A percentile compares a stretch with the other conserved stretches of the same genome.
Evolutionary conservation across 371 early-diverging fungal genomes (phyloP).

Genomic region (Blakeslea trispora): DNA sequence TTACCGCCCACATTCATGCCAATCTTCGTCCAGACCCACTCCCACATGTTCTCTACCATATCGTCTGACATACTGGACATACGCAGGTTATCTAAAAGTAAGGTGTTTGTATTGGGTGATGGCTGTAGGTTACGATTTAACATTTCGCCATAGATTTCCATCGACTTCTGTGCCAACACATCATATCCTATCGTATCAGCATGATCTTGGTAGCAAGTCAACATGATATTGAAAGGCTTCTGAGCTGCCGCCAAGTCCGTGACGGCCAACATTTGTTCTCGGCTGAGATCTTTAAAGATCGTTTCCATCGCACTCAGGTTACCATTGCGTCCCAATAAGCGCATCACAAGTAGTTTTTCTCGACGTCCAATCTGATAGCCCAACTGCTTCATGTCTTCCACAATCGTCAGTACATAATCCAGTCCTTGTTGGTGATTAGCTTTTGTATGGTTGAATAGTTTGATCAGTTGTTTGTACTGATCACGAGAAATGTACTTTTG

Average conservation of each 20-base stretch:
- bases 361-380: conserved; percentile 36
- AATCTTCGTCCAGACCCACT: conserved; percentile 40
- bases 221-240: conserved; percentile 39
- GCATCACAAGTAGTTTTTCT: conserved; percentile 42
- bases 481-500: conserved; percentile 38
- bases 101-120: conserved; percentile 12
- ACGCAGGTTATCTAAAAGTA: conserved; percentile 34
- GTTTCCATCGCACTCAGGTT: conserved; percentile 41
- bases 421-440: conserved; percentile 17
- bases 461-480: conserved; percentile 35
- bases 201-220: conserved; percentile 37
- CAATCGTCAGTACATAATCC: conserved; percentile 35
- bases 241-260: conserved; percentile 18
- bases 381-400: conserved; percentile 43
- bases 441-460: conserved; percentile 22
- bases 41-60: conserved; percentile 34
- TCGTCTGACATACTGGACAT: conserved; percentile 19
- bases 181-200: conserved; percentile 16
- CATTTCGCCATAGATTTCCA: conserved; percentile 41
- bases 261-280: conserved; percentile 10
- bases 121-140: conserved; percentile 31
- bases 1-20: conserved; percentile 30
- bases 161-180: conserved; percentile 28
- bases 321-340: conserved; percentile 40
- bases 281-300: conserved; percentile 33